phyloP scores from a whole-genome alignment of 2,329 filamentous ascomycete genomes.

The Geosmithia putterillii region DNA sequence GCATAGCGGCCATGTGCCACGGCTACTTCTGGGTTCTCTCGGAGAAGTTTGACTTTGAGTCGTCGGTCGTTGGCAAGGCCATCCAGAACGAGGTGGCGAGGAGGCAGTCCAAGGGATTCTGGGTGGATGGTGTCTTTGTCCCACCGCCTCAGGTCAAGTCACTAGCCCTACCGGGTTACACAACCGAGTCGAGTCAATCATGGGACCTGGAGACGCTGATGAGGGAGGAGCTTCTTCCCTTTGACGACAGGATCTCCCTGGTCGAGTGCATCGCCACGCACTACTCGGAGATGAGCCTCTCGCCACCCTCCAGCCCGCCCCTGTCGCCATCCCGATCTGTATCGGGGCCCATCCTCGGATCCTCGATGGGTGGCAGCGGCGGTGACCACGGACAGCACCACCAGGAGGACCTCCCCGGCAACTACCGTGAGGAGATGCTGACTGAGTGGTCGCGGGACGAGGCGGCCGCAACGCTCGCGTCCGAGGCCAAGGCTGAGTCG shows the following conservation, averaged over 20 bases:
- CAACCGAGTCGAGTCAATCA: slow-evolving; percentile 23
- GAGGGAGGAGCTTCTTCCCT: slow-evolving; percentile 56
- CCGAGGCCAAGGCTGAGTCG: slow-evolving; percentile 60
- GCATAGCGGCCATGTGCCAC: slow-evolving; percentile 73
- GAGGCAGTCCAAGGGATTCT: slow-evolving; percentile 62
- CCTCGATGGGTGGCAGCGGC: slow-evolving; percentile 24
- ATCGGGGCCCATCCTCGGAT: slow-evolving; percentile 47
- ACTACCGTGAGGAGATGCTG: slow-evolving; percentile 64
- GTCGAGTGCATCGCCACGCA: slow-evolving; percentile 62
- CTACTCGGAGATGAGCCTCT: slow-evolving; percentile 51
- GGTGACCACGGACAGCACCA: slow-evolving; percentile 9
- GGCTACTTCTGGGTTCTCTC: slow-evolving; percentile 78
- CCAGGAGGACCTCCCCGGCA: slow-evolving; percentile 47
- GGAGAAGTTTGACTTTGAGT: slow-evolving; percentile 66
- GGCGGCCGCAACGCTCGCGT: slow-evolving; percentile 55
- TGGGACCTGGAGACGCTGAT: slow-evolving; percentile 43
- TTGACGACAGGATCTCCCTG: slow-evolving; percentile 59
- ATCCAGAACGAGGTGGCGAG: slow-evolving; percentile 67
- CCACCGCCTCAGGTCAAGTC: slow-evolving; percentile 54
- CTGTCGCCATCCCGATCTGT: slow-evolving; percentile 55
- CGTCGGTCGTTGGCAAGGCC: slow-evolving; percentile 53
- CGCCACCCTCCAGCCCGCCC: slow-evolving; percentile 58
- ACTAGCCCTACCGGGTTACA: slow-evolving; percentile 41
- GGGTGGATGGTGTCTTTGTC: slow-evolving; percentile 62
- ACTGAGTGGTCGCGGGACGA: slow-evolving; percentile 68